These are phyloP conservation scores for Clonostachys chloroleuca DNA, from an alignment of 2,329 filamentous ascomycete species.

Conservation along the genomic window DNA sequence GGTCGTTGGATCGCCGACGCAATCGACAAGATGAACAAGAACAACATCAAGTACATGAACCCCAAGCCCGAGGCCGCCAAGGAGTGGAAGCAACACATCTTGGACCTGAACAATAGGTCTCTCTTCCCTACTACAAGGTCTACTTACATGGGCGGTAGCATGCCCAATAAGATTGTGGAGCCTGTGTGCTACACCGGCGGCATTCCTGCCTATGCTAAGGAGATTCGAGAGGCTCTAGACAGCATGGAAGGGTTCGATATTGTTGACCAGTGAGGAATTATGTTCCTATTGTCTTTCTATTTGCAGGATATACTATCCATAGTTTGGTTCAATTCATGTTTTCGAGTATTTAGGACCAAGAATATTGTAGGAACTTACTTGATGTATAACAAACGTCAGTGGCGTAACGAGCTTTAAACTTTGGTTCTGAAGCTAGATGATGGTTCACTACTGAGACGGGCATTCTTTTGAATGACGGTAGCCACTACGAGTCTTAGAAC, in stretches of 20 bases:
- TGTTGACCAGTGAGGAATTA: slow-evolving; percentile 3
- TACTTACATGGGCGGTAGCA: slow-evolving; percentile 52
- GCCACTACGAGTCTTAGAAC: too few species aligned
- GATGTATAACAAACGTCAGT: too few species aligned
- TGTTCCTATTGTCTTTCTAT: too few species aligned
- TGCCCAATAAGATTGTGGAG: slow-evolving; percentile 49
- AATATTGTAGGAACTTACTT: too few species aligned
- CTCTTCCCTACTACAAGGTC: slow-evolving; percentile 43
- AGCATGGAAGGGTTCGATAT: slow-evolving; percentile 26
- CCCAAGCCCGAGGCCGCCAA: slow-evolving; percentile 36
- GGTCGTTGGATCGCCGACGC: slow-evolving; percentile 49
- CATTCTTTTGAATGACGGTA: too few species aligned
- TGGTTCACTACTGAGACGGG: too few species aligned
- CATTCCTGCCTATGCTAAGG: slow-evolving; percentile 22
- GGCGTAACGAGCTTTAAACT: too few species aligned
- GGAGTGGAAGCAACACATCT: slow-evolving; percentile 43
- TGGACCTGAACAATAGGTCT: slow-evolving; percentile 36
- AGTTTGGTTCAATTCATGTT: too few species aligned
- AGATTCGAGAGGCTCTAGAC: slow-evolving; percentile 25
- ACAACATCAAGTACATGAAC: slow-evolving; percentile 45
- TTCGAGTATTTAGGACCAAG: too few species aligned
- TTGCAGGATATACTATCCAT: too few species aligned
- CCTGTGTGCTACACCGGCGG: slow-evolving; percentile 42
- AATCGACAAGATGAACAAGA: slow-evolving; percentile 40
- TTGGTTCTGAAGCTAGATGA: too few species aligned